Conservation (phyloP, 805 yeast genomes). For the Scheffersomyces spartinae region DNA sequence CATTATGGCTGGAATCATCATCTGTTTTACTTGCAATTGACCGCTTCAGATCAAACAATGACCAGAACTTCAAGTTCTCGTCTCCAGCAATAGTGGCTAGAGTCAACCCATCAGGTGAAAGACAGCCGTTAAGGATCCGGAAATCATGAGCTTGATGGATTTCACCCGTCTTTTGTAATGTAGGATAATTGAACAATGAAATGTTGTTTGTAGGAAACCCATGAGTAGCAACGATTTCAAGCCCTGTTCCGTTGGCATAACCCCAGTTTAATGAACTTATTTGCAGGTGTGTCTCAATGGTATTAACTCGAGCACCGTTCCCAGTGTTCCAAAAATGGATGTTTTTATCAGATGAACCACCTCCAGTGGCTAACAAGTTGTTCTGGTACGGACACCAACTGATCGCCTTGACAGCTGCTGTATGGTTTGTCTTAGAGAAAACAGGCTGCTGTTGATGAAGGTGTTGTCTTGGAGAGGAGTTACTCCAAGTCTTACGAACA, state of each 20-base stretch:
- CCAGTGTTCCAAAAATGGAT: constrained; percentile 94
- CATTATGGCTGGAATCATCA: too few relatives aligned
- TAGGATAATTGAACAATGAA: constrained; percentile 75
- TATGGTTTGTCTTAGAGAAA: constrained; percentile 68
- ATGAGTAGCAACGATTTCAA: constrained; percentile 86
- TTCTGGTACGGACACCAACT: constrained; percentile 89
- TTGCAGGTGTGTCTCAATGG: constrained; percentile 88
- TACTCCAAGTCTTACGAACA: constrained; percentile 46
- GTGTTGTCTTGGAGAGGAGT: constrained; percentile 2
- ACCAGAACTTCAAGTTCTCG: constrained; percentile 92
- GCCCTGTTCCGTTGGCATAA: constrained; percentile 53
- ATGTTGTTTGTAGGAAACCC: constrained; percentile 86
- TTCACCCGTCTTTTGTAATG: constrained; percentile 79
- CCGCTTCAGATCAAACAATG: constrained; percentile 81
- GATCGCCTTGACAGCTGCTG: constrained; percentile 91
- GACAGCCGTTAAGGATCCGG: constrained; percentile 67
- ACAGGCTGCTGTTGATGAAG: constrained; percentile 39
- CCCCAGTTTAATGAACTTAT: constrained; percentile 95
- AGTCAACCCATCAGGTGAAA: constrained; percentile 85
- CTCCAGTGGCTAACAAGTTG: constrained; percentile 87
- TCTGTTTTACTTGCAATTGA: too few relatives aligned
- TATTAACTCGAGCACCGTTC: constrained; percentile 76
- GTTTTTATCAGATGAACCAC: constrained; percentile 82
- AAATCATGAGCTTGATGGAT: constrained; percentile 82
- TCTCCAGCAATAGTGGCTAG: constrained; percentile 94